Percentiles rank a stretch among this genome's conserved stretches.
Conservation (phyloP, 441 rosid species). For the Syzygium malaccense region DNA sequence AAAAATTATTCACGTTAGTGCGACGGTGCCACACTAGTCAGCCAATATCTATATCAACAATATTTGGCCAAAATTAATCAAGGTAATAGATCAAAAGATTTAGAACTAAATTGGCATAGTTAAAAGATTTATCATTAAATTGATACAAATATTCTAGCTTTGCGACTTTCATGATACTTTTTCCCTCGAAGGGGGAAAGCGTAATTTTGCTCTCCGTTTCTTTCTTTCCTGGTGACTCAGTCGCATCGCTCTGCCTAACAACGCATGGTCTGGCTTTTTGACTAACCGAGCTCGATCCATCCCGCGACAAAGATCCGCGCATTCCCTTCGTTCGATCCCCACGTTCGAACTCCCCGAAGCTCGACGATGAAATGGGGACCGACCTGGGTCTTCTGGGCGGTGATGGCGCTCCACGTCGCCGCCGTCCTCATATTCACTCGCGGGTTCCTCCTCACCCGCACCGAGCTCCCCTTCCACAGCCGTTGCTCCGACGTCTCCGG, state of each 20-base stretch:
- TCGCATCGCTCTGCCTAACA: background rate
- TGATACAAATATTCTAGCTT: too few species aligned
- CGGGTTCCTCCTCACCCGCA: constrained; percentile 92
- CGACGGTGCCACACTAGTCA: accelerated
- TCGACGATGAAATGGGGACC: constrained; percentile 12
- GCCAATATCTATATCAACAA: accelerated
- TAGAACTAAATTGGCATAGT: too few species aligned
- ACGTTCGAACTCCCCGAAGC: background rate
- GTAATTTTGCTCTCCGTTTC: background rate
- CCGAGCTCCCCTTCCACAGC: constrained; percentile 82
- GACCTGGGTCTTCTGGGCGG: constrained; percentile 10
- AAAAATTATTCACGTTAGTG: too few species aligned
- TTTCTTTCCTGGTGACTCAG: background rate
- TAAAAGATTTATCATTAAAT: too few species aligned
- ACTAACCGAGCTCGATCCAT: background rate
- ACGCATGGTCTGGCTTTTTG: background rate
- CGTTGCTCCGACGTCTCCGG: constrained; percentile 56
- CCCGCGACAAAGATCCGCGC: background rate
- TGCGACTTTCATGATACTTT: too few species aligned
- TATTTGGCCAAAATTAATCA: too few species aligned
- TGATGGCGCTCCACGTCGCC: constrained; percentile 40
- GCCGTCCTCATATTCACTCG: constrained; percentile 69
- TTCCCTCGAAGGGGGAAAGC: background rate
- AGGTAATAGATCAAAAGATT: too few species aligned
- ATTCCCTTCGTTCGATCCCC: background rate